phyloP scores from a whole-genome alignment of 331 rosid species.

The Malus hybrid region DNA sequence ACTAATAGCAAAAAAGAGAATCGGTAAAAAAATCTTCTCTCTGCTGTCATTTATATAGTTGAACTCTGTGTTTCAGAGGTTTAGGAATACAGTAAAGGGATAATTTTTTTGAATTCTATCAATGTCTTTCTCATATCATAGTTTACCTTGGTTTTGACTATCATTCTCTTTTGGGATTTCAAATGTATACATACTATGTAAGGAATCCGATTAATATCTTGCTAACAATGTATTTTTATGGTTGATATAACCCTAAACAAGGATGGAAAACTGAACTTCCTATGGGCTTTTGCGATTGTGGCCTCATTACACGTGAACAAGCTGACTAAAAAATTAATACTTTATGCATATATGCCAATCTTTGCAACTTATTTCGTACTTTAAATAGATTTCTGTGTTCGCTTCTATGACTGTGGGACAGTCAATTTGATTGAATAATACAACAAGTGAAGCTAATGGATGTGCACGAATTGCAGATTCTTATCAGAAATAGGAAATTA shows the following conservation, averaged over 20 bases:
- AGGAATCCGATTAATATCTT: not conserved
- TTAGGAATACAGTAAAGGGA: not conserved
- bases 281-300: too few relatives aligned
- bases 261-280: too few relatives aligned
- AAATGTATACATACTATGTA: not conserved
- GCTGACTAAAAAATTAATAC: too few relatives aligned
- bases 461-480: conserved; percentile 48
- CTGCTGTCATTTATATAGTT: not conserved
- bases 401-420: too few relatives aligned
- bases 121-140: not conserved
- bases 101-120: not conserved
- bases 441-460: not conserved
- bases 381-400: too few relatives aligned
- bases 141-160: not conserved
- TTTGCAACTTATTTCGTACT: too few relatives aligned
- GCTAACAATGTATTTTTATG: not conserved
- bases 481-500: conserved; percentile 38
- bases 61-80: not conserved
- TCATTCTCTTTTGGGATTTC: not conserved
- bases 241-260: too few relatives aligned
- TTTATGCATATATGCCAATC: too few relatives aligned
- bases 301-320: too few relatives aligned
- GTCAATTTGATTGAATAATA: not conserved
- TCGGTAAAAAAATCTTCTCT: conserved; percentile 28
- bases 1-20: conserved; percentile 38